A percentile compares a stretch with the other conserved stretches of the same genome.
Evolutionary conservation across 176 grass and related monocot genomes (phyloP).

Genomic region (Ampelocalamus luodianensis): DNA sequence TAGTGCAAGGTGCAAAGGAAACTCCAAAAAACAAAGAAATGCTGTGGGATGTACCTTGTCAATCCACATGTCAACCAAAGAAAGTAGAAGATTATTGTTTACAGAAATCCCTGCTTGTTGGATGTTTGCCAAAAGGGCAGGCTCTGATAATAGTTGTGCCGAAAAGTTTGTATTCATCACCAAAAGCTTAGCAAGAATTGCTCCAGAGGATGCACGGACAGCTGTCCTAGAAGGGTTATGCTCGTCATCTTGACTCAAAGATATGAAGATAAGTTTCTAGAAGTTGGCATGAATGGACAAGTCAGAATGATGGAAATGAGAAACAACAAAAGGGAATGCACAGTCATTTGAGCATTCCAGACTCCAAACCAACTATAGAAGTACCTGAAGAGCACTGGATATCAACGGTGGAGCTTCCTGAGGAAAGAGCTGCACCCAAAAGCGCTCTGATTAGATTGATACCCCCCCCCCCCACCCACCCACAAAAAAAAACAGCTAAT

Average conservation of each 20-base stretch:
- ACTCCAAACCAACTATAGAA: constrained; percentile 25
- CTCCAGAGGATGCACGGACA: constrained; percentile 76
- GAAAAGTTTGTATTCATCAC: constrained; percentile 97
- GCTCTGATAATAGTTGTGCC: constrained; percentile 84
- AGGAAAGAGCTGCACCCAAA: constrained; percentile 82
- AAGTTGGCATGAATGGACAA: constrained; percentile 42
- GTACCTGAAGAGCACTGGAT: constrained; percentile 83
- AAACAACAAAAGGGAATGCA: constrained; percentile 28
- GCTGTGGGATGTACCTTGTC: constrained; percentile 68
- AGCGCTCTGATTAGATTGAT: constrained; percentile 49
- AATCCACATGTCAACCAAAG: constrained; percentile 88
- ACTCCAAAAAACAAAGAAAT: constrained; percentile 14
- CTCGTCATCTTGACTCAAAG: constrained; percentile 84
- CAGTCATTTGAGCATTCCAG: constrained; percentile 27
- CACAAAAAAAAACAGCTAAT: background rate
- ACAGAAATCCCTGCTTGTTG: constrained; percentile 82
- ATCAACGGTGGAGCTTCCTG: constrained; percentile 80
- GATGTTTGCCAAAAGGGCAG: constrained; percentile 62
- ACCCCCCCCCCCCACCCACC: constrained; percentile 25
- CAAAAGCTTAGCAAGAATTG: constrained; percentile 90
- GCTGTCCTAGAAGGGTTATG: constrained; percentile 81
- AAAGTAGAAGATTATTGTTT: constrained; percentile 84
- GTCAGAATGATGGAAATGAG: constrained; percentile 35
- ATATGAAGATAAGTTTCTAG: constrained; percentile 90
- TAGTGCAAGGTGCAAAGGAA: background rate